Evolutionary conservation across 148 eudicot genomes (phyloP).

Genomic region (Rhododendron vialii): DNA sequence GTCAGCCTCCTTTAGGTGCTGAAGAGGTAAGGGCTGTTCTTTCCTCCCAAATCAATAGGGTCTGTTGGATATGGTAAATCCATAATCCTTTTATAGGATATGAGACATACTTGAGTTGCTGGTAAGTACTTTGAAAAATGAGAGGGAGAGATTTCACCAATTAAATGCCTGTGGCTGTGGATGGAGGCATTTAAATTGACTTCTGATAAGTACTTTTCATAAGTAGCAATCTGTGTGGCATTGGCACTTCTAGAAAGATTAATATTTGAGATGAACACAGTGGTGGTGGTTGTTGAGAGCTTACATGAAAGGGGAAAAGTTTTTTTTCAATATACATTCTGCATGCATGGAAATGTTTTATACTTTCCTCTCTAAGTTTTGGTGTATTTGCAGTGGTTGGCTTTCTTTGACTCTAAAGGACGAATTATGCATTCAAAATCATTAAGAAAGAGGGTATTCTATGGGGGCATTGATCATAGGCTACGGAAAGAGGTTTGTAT

Average conservation of each 20-base stretch:
- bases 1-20: slow-evolving; percentile 59
- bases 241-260: neutral
- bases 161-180: neutral
- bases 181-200: neutral
- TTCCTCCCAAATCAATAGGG: slow-evolving; percentile 2
- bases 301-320: neutral
- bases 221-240: neutral
- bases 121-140: neutral
- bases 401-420: slow-evolving; percentile 82
- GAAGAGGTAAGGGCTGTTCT: slow-evolving; percentile 61
- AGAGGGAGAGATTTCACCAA: neutral
- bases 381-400: slow-evolving; percentile 64
- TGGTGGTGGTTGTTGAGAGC: neutral
- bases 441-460: slow-evolving; percentile 77
- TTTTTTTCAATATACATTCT: neutral
- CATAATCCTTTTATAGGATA: neutral
- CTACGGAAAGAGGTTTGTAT: slow-evolving; percentile 73
- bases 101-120: neutral
- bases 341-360: neutral
- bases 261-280: neutral
- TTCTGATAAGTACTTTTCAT: neutral
- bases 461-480: slow-evolving; percentile 76
- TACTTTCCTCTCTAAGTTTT: slow-evolving; percentile 2
- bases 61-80: slow-evolving; percentile 4
- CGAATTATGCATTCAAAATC: slow-evolving; percentile 62